phyloP scores from a whole-genome alignment of 164 flowering plant species.

The Chimonanthus salicifolius region DNA sequence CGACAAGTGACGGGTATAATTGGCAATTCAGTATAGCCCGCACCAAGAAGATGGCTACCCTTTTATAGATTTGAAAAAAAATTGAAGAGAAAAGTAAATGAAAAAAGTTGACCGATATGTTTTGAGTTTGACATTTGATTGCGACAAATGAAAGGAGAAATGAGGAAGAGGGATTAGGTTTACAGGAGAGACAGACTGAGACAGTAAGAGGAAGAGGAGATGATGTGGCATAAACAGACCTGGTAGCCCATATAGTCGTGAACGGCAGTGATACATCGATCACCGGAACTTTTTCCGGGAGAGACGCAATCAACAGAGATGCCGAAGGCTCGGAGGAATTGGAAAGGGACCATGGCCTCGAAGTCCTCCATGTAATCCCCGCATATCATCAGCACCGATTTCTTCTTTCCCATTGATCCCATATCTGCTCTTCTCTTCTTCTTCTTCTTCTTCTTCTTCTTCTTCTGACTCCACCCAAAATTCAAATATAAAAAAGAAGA shows the following conservation, averaged over 20 bases:
- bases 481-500: too few relatives aligned
- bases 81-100: too few relatives aligned
- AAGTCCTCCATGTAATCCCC: conserved; percentile 36
- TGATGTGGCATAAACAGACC: conserved; percentile 5
- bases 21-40: too few relatives aligned
- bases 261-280: conserved; percentile 29
- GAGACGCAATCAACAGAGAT: conserved; percentile 23
- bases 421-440: not conserved
- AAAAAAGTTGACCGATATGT: too few relatives aligned
- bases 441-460: not conserved
- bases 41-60: too few relatives aligned
- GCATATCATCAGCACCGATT: conserved; percentile 25
- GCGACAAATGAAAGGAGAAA: too few relatives aligned
- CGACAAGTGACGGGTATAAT: too few relatives aligned
- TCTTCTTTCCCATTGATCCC: conserved; percentile 14
- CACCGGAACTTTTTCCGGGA: conserved; percentile 18
- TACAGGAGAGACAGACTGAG: not conserved
- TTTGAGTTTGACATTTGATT: too few relatives aligned
- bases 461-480: too few relatives aligned
- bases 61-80: too few relatives aligned
- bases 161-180: too few relatives aligned
- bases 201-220: not conserved
- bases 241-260: conserved; percentile 29
- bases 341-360: conserved; percentile 30
- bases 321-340: conserved; percentile 20